Evolutionary conservation across 768 basidiomycete genomes (phyloP).

Genomic region (Boletellus ananas): DNA sequence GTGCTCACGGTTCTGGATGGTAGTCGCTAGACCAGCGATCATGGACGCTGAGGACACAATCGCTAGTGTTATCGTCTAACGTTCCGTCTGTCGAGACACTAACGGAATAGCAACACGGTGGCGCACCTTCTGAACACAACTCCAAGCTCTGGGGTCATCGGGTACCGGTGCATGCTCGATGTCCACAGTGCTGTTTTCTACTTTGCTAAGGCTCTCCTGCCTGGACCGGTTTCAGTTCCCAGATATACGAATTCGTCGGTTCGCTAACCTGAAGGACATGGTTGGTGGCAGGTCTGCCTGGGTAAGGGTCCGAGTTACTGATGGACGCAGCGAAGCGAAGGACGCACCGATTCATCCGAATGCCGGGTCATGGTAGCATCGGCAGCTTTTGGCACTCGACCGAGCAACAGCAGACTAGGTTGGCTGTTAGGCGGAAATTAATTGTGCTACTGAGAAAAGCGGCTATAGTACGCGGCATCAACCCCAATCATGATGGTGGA

Average conservation of each 20-base stretch:
- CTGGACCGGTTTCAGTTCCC: conserved; percentile 1
- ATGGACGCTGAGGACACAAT: conserved; percentile 30
- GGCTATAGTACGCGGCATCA: too few relatives aligned
- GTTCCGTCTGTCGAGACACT: neutral
- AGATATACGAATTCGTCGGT: neutral
- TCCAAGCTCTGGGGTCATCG: conserved; percentile 64
- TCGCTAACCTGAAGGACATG: conserved; percentile 14
- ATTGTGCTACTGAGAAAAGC: neutral
- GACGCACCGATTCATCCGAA: neutral
- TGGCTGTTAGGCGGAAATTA: neutral
- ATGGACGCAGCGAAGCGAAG: conserved; percentile 1
- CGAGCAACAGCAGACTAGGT: neutral
- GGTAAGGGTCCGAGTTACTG: neutral
- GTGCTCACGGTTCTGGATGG: conserved; percentile 26
- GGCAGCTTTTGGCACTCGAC: neutral
- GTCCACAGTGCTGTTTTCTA: conserved; percentile 15
- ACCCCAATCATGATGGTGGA: too few relatives aligned
- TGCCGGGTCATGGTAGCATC: neutral
- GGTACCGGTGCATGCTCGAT: conserved; percentile 41
- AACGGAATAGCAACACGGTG: too few relatives aligned
- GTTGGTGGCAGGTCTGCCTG: neutral
- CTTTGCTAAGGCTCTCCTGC: neutral
- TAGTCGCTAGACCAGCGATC: conserved; percentile 24
- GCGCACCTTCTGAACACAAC: conserved; percentile 48
- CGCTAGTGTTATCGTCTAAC: conserved; percentile 20